These are phyloP conservation scores for Isoetes engelmannii DNA, from an alignment of 83 land plant species.

Conservation along the genomic window DNA sequence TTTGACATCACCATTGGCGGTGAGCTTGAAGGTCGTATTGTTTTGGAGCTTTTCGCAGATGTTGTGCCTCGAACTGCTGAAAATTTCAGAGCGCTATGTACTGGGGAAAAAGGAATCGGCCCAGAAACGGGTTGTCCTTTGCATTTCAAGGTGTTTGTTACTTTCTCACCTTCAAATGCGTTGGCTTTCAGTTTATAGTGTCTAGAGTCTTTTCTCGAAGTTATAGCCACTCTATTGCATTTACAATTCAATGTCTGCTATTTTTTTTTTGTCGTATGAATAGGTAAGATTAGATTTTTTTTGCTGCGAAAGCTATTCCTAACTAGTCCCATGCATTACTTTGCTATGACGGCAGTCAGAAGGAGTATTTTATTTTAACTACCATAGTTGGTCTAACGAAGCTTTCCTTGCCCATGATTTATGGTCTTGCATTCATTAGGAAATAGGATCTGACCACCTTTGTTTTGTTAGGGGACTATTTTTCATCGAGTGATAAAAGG, in stretches of 20 bases:
- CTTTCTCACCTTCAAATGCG: background rate
- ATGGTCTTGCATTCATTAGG: too few species aligned
- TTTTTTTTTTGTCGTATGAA: too few species aligned
- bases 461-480: constrained; percentile 38
- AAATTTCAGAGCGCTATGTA: constrained; percentile 77
- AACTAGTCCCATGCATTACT: too few species aligned
- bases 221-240: too few species aligned
- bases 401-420: too few species aligned
- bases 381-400: too few species aligned
- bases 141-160: constrained; percentile 50
- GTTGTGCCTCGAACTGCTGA: constrained; percentile 63
- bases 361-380: too few species aligned
- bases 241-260: too few species aligned
- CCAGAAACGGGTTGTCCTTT: constrained; percentile 50
- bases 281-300: too few species aligned
- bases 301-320: too few species aligned
- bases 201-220: background rate
- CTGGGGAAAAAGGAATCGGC: constrained; percentile 71
- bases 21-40: constrained; percentile 60
- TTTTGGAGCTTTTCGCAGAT: constrained; percentile 54
- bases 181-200: background rate
- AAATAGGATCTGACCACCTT: background rate
- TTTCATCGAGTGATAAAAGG: constrained; percentile 73
- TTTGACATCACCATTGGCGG: constrained; percentile 58
- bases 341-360: too few species aligned